These are phyloP conservation scores for Paramecium pentaurelia DNA, from an alignment of 73 alveolate species.

Conservation along the genomic window DNA sequence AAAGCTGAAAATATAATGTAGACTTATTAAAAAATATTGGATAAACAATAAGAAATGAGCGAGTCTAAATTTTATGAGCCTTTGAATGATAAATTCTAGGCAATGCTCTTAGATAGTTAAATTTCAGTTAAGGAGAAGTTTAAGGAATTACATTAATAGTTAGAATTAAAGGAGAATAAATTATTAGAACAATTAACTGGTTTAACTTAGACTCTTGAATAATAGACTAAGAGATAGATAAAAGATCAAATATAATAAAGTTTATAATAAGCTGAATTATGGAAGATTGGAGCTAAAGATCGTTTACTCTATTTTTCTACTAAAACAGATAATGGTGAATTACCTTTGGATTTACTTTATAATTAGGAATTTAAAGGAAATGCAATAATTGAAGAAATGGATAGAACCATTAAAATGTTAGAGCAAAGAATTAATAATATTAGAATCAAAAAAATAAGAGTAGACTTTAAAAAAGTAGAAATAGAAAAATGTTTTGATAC, in stretches of 20 bases:
- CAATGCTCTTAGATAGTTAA: neutral
- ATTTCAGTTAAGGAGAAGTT: neutral
- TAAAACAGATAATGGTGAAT: neutral
- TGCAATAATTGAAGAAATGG: neutral
- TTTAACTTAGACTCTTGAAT: neutral
- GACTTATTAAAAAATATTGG: conserved; percentile 74
- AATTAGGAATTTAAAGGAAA: conserved; percentile 6
- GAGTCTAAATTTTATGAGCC: neutral
- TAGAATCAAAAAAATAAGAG: neutral
- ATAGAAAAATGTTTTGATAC: neutral
- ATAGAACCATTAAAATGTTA: neutral
- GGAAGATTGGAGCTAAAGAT: conserved; percentile 15
- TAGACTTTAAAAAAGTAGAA: neutral
- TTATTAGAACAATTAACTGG: neutral
- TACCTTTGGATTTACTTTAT: neutral
- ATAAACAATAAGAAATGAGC: neutral
- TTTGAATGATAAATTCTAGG: neutral
- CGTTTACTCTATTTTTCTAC: neutral
- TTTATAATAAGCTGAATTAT: neutral
- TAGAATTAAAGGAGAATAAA: neutral
- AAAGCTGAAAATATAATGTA: conserved; percentile 80
- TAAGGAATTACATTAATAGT: neutral
- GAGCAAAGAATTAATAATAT: neutral
- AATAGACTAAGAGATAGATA: neutral
- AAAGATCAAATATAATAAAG: neutral